Base-by-base conservation (phyloP, 192 early-diverging fungal species). In the Backusella tuberculispora region DNA sequence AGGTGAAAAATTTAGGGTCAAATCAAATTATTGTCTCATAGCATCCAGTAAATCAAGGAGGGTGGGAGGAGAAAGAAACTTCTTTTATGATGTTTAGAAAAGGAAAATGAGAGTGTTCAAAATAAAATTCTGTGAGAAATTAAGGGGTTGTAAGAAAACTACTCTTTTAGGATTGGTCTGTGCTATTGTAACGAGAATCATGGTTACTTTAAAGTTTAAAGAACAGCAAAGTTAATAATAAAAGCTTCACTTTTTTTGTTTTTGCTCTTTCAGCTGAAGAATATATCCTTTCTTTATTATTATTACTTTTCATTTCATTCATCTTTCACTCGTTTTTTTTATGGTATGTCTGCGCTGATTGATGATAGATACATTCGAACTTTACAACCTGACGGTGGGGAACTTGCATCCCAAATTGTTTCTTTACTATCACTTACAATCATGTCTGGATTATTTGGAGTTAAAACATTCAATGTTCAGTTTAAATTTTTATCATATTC, bases 401-500 rank as follows among this genome's bases (percentile, higher is more conserved):
- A 78, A 37, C 40, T 78, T 7, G 66, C 66, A 10, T 78, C 77
- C 8, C 72, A 78, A 21, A 42, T 78, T 6, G 24, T 78, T 24
- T 78, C 77, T 14, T 21, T 78, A n/a, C 14, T 74, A 34, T 72
- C 72, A 5, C 69, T 78, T 10, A 70, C 72, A 24, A 42, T 78
- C 17, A 26, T 72, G 4, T 78, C 71, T 21, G 19, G 47, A 6
- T 24, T 78, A 17, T 70, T 78, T 44, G 77, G 77, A 0, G 65
- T 69, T 56, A 78, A 78, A 63, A 70, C 77, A 17, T 73, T 44
- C 6, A 60, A 74, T 37, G 66, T 74, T 24, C 50, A 74, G 26
- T 78, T 48, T 41, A 68, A 48, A 37, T 66, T 74, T 9, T 26
- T 78, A 41, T 69, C 72, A 60, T 83, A 79, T 37, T 72, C 78